A percentile compares a stretch with the other conserved stretches of the same genome.
These are phyloP conservation scores for Pseudopediastrum boryanum DNA, from an alignment of 139 green algal genomes.

Conservation along the genomic window DNA sequence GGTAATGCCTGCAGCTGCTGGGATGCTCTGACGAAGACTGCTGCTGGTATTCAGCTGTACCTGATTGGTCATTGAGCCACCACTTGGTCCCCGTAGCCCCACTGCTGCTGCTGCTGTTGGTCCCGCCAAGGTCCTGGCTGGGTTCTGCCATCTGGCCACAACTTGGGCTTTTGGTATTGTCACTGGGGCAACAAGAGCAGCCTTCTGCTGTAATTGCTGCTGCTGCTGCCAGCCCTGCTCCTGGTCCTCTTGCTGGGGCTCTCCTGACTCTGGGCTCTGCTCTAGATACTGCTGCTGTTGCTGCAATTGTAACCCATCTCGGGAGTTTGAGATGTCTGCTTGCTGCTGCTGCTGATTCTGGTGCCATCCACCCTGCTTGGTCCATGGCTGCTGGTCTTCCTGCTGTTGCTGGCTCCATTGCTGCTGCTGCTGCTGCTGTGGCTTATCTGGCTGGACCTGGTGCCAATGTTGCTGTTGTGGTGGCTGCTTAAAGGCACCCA, in stretches of 20 bases:
- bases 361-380: not conserved
- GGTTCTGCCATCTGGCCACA: no score
- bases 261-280: no score
- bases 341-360: no score
- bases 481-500: no score
- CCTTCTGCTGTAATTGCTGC: no score
- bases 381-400: not conserved
- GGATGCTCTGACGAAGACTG: not conserved
- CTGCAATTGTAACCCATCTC: no score
- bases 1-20: not conserved
- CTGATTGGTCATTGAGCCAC: no score
- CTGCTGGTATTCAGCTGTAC: not conserved
- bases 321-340: no score
- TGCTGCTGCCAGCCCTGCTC: not conserved
- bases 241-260: not conserved
- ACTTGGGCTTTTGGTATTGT: no score
- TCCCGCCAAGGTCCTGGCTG: no score
- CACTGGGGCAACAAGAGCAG: no score
- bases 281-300: no score
- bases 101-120: constrained; percentile 8
- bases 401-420: not conserved
- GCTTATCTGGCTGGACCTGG: not conserved
- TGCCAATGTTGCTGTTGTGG: not conserved
- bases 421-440: constrained; percentile 12
- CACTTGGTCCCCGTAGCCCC: not conserved